Conservation (phyloP, 2,329 filamentous ascomycete genomes). For the Neurospora sp. region DNA sequence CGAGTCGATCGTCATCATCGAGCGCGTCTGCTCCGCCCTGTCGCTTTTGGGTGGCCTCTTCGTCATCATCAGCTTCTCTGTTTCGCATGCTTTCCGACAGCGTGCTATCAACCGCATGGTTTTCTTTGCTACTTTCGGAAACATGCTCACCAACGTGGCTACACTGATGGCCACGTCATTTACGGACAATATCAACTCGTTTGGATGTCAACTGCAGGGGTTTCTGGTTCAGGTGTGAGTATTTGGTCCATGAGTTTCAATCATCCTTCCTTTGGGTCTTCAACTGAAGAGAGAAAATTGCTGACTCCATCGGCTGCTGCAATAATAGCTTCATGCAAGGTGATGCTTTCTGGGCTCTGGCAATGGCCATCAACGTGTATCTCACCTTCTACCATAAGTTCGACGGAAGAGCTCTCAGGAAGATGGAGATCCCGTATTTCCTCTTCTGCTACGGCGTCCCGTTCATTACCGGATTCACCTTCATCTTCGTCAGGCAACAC, state of each 20-base stretch:
- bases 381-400: slow-evolving; percentile 71
- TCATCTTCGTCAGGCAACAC: slow-evolving; percentile 48
- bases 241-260: background rate
- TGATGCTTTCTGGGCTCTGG: slow-evolving; percentile 66
- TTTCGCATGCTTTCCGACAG: slow-evolving; percentile 61
- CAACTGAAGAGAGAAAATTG: background rate
- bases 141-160: slow-evolving; percentile 66
- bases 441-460: slow-evolving; percentile 63
- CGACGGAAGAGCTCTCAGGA: slow-evolving; percentile 52
- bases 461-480: slow-evolving; percentile 58
- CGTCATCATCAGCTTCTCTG: slow-evolving; percentile 60
- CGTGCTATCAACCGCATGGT: slow-evolving; percentile 69
- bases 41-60: slow-evolving; percentile 63
- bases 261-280: background rate
- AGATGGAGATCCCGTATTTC: slow-evolving; percentile 62
- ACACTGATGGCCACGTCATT: slow-evolving; percentile 62
- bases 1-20: slow-evolving; percentile 48
- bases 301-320: background rate
- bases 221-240: slow-evolving; percentile 75
- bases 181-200: slow-evolving; percentile 35
- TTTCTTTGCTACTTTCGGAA: slow-evolving; percentile 75
- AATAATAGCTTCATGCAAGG: slow-evolving; percentile 60
- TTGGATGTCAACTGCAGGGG: slow-evolving; percentile 61
- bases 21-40: slow-evolving; percentile 58
- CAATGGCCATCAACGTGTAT: slow-evolving; percentile 79